Conservation (phyloP, 805 yeast genomes). For the Starmerella davenportii region DNA sequence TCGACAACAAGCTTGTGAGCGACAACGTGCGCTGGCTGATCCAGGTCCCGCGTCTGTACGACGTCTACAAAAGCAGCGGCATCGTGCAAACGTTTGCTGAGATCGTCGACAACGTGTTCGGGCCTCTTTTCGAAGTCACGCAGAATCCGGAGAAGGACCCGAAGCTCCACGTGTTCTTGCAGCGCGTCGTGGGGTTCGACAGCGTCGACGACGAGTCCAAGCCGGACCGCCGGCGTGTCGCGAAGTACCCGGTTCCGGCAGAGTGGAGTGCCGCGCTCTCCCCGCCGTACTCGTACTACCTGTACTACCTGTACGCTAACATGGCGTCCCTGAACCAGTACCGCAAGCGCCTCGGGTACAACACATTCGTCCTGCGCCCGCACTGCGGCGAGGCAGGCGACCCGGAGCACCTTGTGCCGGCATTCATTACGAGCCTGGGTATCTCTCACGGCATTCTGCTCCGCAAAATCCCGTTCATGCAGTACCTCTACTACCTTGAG, state of each 20-base stretch:
- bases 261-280: constrained; percentile 62
- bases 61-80: constrained; percentile 63
- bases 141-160: constrained; percentile 74
- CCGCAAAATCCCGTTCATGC: constrained; percentile 88
- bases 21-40: constrained; percentile 94
- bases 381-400: constrained; percentile 99
- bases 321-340: constrained; percentile 71
- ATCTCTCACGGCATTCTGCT: constrained; percentile 89
- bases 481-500: constrained; percentile 78
- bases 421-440: constrained; percentile 76
- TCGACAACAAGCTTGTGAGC: constrained; percentile 77
- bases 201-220: constrained; percentile 97
- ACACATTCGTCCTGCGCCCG: constrained; percentile 87
- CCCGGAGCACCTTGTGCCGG: constrained; percentile 85
- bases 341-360: constrained; percentile 57
- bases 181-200: constrained; percentile 93
- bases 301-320: constrained; percentile 78
- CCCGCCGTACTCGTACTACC: constrained; percentile 95
- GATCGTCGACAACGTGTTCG: constrained; percentile 58
- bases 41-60: constrained; percentile 87
- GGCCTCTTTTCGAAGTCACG: constrained; percentile 81
- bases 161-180: constrained; percentile 72
- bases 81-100: constrained; percentile 57
- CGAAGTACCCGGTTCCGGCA: constrained; percentile 70
- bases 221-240: constrained; percentile 62